Evolutionary conservation across 306 rosid genomes (phyloP).

Genomic region (Fragaria ananassa): DNA sequence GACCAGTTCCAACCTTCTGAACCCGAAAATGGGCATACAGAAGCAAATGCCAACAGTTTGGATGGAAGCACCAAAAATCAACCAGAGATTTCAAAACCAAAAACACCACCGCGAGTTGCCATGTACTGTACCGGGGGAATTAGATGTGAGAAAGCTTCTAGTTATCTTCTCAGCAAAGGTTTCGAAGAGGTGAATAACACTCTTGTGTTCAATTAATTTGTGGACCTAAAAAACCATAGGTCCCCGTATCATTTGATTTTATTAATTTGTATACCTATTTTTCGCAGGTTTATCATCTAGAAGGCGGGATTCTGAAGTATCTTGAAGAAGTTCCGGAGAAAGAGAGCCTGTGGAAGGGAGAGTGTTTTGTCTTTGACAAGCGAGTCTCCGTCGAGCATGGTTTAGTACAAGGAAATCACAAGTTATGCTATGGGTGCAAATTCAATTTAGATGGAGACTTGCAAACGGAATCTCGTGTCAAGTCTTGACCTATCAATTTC

Average conservation of each 20-base stretch:
- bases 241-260: slow-evolving; percentile 8
- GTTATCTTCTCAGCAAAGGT: slow-evolving; percentile 84
- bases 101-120: slow-evolving; percentile 67
- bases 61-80: slow-evolving; percentile 31
- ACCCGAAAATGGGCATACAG: slow-evolving; percentile 24
- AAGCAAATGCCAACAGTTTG: slow-evolving; percentile 28
- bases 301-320: slow-evolving; percentile 96
- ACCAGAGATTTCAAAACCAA: slow-evolving; percentile 32
- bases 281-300: slow-evolving; percentile 78
- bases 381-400: slow-evolving; percentile 91
- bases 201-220: slow-evolving; percentile 2
- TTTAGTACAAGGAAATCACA: slow-evolving; percentile 74
- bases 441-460: slow-evolving; percentile 35
- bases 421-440: slow-evolving; percentile 91
- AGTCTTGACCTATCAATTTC: background rate
- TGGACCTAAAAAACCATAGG: background rate
- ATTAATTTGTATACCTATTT: background rate
- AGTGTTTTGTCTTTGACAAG: slow-evolving; percentile 94
- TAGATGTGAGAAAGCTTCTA: slow-evolving; percentile 95
- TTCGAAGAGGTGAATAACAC: slow-evolving; percentile 69
- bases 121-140: slow-evolving; percentile 99
- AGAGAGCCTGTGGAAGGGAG: slow-evolving; percentile 94
- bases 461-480: background rate
- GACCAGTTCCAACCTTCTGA: slow-evolving; percentile 48
- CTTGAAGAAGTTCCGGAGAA: slow-evolving; percentile 75